Evolutionary conservation across 805 yeast species (phyloP), one percentile per base, ranked within the genome.

Genomic region (Wickerhamiella azyma): DNA sequence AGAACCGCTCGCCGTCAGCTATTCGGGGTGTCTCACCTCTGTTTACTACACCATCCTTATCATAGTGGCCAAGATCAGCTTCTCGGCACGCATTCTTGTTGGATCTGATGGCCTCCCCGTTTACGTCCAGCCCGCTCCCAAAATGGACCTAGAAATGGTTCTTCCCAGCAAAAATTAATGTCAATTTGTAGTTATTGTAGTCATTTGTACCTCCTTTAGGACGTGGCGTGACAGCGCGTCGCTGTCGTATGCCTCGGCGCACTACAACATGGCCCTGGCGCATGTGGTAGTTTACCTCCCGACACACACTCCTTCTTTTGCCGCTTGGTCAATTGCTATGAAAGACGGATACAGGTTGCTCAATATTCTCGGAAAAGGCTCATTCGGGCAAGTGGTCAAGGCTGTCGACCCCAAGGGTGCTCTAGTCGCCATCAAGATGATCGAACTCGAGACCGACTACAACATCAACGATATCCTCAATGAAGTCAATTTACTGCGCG

Each of bases 351-450:
- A 42, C 24, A 39, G 39, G n/a, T 18, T 42, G 26, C 39, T 37
- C 7, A 33, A 40, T 14, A 38, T 41, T 28, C 50, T 56, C 3
- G 59, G 59, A 21, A 17, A 51, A 5, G 59, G 59, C 14, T 39
- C 59, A 2, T 56, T 54, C 32, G 59, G 59, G 9, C 51, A 51
- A 45, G 59, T 59, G 40, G 52, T 36, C 40, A 44, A 50, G 9
- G 61, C 62, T 4, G 50, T 50, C 13, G 68, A 69, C 19, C 51
- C 50, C 5, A 62, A 69, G 2, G 62, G 66, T 3, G 55, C 64
- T 18, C 57, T 71, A 2, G 88, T 85, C 26, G 98, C 98, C 3
- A 72, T 92, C n/a, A 89, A 89, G 61, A 79, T 84, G 24, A 73
- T 92, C 32, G 81, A 85, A 58, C 65, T 88, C 36, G 97, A 92